Percentiles rank a stretch among this genome's conserved stretches.
phyloP scores from a whole-genome alignment of 2,329 filamentous ascomycete genomes.

The Penicillium oxalicum region DNA sequence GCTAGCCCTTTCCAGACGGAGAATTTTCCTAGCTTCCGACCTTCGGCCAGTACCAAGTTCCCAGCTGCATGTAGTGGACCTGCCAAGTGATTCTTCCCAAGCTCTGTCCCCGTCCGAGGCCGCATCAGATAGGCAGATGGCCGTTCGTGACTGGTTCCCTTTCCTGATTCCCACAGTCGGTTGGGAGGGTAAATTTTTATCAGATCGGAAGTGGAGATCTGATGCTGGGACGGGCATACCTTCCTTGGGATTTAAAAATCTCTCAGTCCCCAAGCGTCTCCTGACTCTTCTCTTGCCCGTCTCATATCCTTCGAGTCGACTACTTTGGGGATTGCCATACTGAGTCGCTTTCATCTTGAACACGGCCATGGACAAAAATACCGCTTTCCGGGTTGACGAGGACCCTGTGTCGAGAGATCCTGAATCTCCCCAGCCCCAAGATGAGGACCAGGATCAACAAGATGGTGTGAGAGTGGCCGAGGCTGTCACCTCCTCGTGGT shows the following conservation, averaged over 20 bases:
- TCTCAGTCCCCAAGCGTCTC: neutral
- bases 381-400: neutral
- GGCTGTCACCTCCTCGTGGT: constrained; percentile 29
- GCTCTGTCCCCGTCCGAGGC: neutral
- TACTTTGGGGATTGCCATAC: neutral
- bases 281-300: neutral
- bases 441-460: constrained; percentile 10
- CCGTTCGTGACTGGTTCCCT: too few relatives aligned
- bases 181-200: constrained; percentile 1
- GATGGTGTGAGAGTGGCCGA: constrained; percentile 22
- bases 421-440: neutral
- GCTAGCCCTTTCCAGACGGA: too few relatives aligned
- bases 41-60: too few relatives aligned
- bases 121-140: neutral
- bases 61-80: too few relatives aligned
- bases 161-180: neutral
- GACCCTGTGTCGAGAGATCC: neutral
- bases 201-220: constrained; percentile 1
- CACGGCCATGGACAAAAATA: neutral
- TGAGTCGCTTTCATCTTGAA: neutral
- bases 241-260: neutral
- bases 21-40: too few relatives aligned
- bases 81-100: too few relatives aligned
- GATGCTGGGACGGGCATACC: neutral
- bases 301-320: neutral